These are phyloP conservation scores for Aspergillus ustus DNA, from an alignment of 2,329 filamentous ascomycete genomes.

Conservation along the genomic window DNA sequence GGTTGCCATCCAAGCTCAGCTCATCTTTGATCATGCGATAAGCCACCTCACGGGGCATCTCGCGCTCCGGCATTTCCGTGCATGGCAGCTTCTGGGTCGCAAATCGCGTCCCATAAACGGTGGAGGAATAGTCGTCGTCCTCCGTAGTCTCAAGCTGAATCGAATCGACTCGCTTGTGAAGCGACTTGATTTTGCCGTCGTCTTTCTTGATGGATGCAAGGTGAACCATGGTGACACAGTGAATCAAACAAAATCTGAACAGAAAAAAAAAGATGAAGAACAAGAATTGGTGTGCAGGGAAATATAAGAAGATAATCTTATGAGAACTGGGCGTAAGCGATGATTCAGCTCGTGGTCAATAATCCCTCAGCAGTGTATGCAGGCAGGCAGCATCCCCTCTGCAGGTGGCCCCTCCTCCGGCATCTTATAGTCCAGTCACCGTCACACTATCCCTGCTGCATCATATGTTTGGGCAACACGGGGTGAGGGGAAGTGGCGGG, in stretches of 20 bases:
- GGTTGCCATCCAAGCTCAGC: constrained; percentile 86
- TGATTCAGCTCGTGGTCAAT: not conserved
- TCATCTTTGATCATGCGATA: constrained; percentile 98
- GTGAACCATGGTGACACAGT: constrained; percentile 43
- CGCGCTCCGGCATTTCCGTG: constrained; percentile 82
- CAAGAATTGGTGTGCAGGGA: not conserved
- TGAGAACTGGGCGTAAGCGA: not conserved
- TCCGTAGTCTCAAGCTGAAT: constrained; percentile 51
- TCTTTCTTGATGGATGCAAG: constrained; percentile 45
- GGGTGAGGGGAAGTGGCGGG: constrained; percentile 1
- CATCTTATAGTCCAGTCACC: not conserved
- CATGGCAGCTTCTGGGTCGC: constrained; percentile 79
- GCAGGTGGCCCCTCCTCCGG: not conserved
- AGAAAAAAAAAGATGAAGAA: not conserved
- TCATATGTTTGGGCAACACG: constrained; percentile 12
- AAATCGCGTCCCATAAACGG: constrained; percentile 86
- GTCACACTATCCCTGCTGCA: constrained; percentile 2
- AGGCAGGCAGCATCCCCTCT: not conserved
- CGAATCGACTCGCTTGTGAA: constrained; percentile 51
- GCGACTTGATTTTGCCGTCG: constrained; percentile 35
- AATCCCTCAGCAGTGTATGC: not conserved
- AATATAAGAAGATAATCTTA: not conserved
- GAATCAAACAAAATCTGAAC: not conserved
- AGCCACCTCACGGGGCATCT: constrained; percentile 92
- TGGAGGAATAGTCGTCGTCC: constrained; percentile 65